Conservation (phyloP, 2,329 filamentous ascomycete species). For the Xylaria sp. region DNA sequence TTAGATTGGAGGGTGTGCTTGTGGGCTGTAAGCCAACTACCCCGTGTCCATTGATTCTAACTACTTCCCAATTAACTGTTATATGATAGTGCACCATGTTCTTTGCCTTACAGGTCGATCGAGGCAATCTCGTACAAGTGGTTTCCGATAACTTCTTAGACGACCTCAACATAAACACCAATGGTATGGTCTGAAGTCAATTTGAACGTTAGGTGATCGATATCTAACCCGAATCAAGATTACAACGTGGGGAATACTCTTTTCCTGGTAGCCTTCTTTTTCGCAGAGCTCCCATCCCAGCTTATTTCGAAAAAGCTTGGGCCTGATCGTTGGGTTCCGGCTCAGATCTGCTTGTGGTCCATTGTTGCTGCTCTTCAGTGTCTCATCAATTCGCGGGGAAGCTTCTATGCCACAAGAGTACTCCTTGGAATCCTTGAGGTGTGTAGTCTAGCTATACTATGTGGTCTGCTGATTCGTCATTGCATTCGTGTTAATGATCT, state of each 20-base stretch:
- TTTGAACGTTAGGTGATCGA: background rate
- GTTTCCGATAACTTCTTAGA: constrained; percentile 70
- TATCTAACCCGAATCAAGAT: constrained; percentile 46
- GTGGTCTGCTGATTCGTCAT: background rate
- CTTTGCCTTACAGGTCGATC: constrained; percentile 70
- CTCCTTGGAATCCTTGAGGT: constrained; percentile 48
- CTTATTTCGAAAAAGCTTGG: constrained; percentile 65
- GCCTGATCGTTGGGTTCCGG: constrained; percentile 50
- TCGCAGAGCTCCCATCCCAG: constrained; percentile 70
- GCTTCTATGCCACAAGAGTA: constrained; percentile 44
- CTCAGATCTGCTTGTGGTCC: constrained; percentile 49
- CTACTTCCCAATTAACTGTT: constrained; percentile 11
- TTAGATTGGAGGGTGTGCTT: constrained; percentile 54
- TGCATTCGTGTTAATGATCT: constrained; percentile 2
- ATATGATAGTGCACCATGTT: constrained; percentile 64
- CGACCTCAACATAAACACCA: constrained; percentile 59
- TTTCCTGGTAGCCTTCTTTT: constrained; percentile 64
- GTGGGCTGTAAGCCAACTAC: constrained; percentile 51
- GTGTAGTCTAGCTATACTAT: background rate
- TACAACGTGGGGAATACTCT: constrained; percentile 67
- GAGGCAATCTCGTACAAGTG: constrained; percentile 68
- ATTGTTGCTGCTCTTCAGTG: constrained; percentile 48
- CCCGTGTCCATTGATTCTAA: background rate
- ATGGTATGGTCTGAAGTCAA: constrained; percentile 53
- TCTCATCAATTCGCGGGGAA: constrained; percentile 41